phyloP scores from a whole-genome alignment of 2,329 filamentous ascomycete genomes.

The Alternaria triticimaculans region DNA sequence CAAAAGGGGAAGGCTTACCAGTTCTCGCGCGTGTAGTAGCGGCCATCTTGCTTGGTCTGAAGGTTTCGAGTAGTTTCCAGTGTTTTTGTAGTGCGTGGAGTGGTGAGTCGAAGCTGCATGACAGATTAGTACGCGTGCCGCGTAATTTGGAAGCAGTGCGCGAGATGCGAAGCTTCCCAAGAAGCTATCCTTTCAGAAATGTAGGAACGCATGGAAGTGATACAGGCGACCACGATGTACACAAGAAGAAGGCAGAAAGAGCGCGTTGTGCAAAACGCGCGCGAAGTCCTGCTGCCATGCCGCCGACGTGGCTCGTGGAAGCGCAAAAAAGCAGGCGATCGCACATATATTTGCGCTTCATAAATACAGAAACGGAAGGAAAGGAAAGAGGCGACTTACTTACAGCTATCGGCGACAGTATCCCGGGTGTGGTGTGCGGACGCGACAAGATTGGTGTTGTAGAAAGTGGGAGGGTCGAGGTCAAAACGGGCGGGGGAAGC shows the following conservation, averaged over 20 bases:
- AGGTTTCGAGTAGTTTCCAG: neutral
- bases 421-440: slow-evolving; percentile 3
- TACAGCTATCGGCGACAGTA: slow-evolving; percentile 1
- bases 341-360: neutral
- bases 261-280: slow-evolving; percentile 1
- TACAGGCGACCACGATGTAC: neutral
- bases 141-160: slow-evolving; percentile 2
- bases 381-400: slow-evolving; percentile 19
- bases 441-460: slow-evolving; percentile 21
- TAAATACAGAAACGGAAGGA: neutral
- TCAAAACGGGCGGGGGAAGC: slow-evolving; percentile 7
- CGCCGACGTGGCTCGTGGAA: neutral
- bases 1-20: slow-evolving; percentile 4
- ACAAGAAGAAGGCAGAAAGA: neutral
- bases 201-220: neutral
- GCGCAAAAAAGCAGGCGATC: neutral
- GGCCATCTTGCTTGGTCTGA: slow-evolving; percentile 15
- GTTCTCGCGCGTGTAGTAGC: slow-evolving; percentile 46
- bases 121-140: neutral
- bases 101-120: neutral
- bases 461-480: slow-evolving; percentile 12
- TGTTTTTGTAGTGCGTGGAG: neutral
- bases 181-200: neutral
- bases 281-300: slow-evolving; percentile 2
- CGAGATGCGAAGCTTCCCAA: neutral